A percentile compares a stretch with the other conserved stretches of the same genome.
phyloP scores from a whole-genome alignment of 1,139 yeast species.

The Pichia sp. region DNA sequence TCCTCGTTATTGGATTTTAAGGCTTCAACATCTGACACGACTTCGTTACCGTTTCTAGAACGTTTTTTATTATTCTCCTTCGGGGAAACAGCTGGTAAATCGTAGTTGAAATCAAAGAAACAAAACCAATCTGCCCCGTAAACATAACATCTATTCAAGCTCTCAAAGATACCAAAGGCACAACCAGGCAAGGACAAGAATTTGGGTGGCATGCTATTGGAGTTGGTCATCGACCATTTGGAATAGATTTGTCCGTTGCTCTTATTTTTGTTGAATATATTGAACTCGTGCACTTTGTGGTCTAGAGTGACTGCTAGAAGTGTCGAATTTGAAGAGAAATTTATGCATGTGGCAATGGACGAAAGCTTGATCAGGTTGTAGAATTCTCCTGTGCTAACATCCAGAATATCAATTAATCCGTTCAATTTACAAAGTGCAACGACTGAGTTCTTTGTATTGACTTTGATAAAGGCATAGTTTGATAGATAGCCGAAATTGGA shows the following conservation, averaged over 20 bases:
- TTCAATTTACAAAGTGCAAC: conserved; percentile 53
- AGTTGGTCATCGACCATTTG: conserved; percentile 72
- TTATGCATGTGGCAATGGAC: conserved; percentile 53
- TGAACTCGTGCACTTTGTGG: conserved; percentile 65
- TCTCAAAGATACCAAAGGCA: conserved; percentile 61
- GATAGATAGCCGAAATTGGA: conserved; percentile 22
- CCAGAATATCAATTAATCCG: conserved; percentile 57
- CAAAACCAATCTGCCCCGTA: conserved; percentile 86
- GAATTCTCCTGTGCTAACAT: conserved; percentile 21
- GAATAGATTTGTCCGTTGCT: conserved; percentile 33
- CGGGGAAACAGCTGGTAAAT: conserved; percentile 15
- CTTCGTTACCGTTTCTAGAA: conserved; percentile 56
- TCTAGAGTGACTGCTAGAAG: conserved; percentile 66
- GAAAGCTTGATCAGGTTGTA: conserved; percentile 29
- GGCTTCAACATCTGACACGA: conserved; percentile 24
- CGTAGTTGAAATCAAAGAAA: conserved; percentile 55
- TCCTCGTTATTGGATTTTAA: conserved; percentile 7
- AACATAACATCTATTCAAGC: conserved; percentile 50
- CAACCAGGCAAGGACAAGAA: conserved; percentile 55
- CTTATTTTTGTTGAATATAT: conserved; percentile 18
- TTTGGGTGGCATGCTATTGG: conserved; percentile 65
- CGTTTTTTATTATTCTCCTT: conserved; percentile 43
- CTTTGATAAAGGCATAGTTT: conserved; percentile 43
- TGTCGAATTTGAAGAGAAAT: conserved; percentile 38
- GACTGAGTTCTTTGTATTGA: conserved; percentile 35